Base-by-base conservation (phyloP, 768 basidiomycete species). In the Agaricus bisporus region DNA sequence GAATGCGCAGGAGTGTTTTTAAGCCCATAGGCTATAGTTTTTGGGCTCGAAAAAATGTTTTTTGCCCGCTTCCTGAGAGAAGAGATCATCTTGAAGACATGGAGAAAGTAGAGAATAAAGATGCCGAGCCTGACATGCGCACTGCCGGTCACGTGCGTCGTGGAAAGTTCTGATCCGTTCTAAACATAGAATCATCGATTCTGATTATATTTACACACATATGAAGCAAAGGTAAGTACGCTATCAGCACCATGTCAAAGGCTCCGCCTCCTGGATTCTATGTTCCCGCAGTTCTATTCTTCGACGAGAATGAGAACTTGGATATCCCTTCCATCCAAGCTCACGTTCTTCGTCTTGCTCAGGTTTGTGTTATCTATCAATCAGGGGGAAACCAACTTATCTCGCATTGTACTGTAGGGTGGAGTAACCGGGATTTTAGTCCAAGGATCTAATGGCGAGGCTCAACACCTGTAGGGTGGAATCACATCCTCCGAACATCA, bases 261-360 rank as follows among this genome's bases (percentile, higher is more conserved):
- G 74, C 82, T 17, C 84, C 85, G 12, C 83, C 85, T 2, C 72
- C 79, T 32, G 88, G 89, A 4, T 74, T 83, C 53, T 91, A 90
- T 63, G 85, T 88, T 22, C 91, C 91, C 10, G 82, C 90, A 3
- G 82, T 90, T 50, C 71, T 93, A 41, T 89, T 85, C 66, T 82
- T 86, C 59, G 77, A 82, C 45, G 71, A 81, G 51, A 73, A 87
- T 58, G 86, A 88, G 55, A 80, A 87, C 26, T 68, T 93, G 48
- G 86, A 95, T 59, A 66, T 84, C 12, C 73, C 73, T 0, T 75
- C 86, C 10, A 83, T 88, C 61, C 71, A 82, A 56, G 73, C 80
- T 6, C 91, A 92, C 61, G 72, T 91, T 49, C 73, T 91, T 20
- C 72, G 89, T 25, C 77, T 92, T 26, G 90, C 91, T 7, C 67